These are phyloP conservation scores for Sordariomycetes sp. DNA, from an alignment of 2,329 filamentous ascomycete species.

Conservation along the genomic window DNA sequence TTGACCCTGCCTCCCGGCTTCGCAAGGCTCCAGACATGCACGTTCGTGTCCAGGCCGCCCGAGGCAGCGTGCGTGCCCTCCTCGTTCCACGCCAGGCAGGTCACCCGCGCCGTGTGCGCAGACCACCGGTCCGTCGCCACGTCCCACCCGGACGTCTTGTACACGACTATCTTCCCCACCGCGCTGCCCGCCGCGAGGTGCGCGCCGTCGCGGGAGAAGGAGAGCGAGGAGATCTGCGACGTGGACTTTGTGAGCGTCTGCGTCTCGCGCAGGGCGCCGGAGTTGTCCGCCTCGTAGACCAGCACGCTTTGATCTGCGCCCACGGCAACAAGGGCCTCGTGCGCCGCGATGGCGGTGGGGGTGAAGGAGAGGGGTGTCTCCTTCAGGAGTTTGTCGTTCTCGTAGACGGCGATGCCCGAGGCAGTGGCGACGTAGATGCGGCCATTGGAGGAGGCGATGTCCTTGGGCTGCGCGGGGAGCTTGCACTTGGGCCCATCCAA, in stretches of 20 bases:
- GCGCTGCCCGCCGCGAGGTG: conserved; percentile 75
- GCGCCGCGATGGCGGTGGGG: conserved; percentile 62
- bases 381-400: conserved; percentile 49
- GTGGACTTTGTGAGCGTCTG: conserved; percentile 57
- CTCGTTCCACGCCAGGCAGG: conserved; percentile 62
- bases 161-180: conserved; percentile 80
- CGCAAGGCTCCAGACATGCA: conserved; percentile 81
- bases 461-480: conserved; percentile 72
- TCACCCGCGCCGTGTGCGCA: conserved; percentile 48
- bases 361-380: conserved; percentile 49
- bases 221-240: conserved; percentile 64
- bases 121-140: conserved; percentile 68
- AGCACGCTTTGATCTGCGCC: conserved; percentile 63
- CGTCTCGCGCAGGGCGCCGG: conserved; percentile 39
- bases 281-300: conserved; percentile 53
- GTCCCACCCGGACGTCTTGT: conserved; percentile 51
- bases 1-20: conserved; percentile 80
- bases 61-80: conserved; percentile 70
- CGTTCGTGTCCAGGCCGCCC: conserved; percentile 80
- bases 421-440: conserved; percentile 48
- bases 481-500: conserved; percentile 61
- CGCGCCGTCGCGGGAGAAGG: conserved; percentile 70
- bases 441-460: conserved; percentile 43
- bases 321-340: conserved; percentile 59
- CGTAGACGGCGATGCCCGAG: conserved; percentile 41